A percentile compares a stretch with the other conserved stretches of the same genome.
Conservation (phyloP, 164 flowering plant genomes). For the Sedum album region DNA sequence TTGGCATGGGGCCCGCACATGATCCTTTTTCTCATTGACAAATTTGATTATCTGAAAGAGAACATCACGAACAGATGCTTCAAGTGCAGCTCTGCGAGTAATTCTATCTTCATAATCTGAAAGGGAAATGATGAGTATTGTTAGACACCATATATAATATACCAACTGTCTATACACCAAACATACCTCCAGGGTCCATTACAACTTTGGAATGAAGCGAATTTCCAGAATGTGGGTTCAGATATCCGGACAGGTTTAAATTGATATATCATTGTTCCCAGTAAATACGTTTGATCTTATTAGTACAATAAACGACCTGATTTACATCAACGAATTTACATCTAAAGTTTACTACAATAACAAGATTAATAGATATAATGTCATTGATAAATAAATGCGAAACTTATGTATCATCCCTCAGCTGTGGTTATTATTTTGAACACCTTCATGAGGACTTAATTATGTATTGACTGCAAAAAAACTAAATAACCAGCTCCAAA, state of each 20-base stretch:
- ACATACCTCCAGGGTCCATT: constrained; percentile 69
- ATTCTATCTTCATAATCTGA: constrained; percentile 64
- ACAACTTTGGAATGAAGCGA: constrained; percentile 64
- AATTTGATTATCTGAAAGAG: constrained; percentile 85
- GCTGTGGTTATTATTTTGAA: no score
- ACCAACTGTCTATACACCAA: background rate
- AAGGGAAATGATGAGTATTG: background rate
- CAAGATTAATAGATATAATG: background rate
- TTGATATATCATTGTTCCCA: constrained; percentile 98
- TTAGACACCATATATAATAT: background rate
- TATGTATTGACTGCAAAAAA: no score
- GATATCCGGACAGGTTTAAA: constrained; percentile 61
- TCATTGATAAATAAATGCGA: no score
- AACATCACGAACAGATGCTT: constrained; percentile 76
- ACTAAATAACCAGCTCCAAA: background rate
- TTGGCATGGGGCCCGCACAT: constrained; percentile 79
- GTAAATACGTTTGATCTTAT: constrained; percentile 66
- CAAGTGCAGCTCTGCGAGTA: constrained; percentile 64
- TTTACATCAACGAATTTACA: constrained; percentile 72
- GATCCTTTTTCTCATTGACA: constrained; percentile 97
- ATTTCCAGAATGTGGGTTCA: constrained; percentile 54
- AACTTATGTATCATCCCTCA: no score
- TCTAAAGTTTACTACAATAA: background rate
- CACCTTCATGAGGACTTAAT: no score
- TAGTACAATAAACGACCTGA: constrained; percentile 76